Conservation (phyloP, 805 yeast species). For the Saccharomycopsis olivae region DNA sequence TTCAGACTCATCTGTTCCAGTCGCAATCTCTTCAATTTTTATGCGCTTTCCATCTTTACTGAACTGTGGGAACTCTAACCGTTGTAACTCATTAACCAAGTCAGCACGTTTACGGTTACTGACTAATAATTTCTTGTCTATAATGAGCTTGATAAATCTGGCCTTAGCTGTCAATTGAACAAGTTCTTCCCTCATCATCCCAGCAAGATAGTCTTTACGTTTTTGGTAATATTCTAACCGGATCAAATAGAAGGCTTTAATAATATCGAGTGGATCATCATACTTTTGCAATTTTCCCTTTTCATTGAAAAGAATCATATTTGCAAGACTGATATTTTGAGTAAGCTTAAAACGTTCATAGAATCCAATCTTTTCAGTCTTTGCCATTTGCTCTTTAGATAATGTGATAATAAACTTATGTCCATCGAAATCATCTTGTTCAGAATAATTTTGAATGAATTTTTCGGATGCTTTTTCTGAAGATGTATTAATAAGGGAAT, state of each 20-base stretch:
- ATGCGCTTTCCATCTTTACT: slow-evolving; percentile 26
- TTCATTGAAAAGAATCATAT: slow-evolving; percentile 95
- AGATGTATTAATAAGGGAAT: slow-evolving; percentile 31
- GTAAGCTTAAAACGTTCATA: slow-evolving; percentile 75
- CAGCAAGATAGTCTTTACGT: slow-evolving; percentile 73
- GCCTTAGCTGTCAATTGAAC: slow-evolving; percentile 76
- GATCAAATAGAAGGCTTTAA: slow-evolving; percentile 75
- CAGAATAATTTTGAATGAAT: slow-evolving; percentile 26
- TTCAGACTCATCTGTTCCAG: slow-evolving; percentile 26
- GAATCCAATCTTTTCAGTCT: slow-evolving; percentile 63
- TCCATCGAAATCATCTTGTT: slow-evolving; percentile 70
- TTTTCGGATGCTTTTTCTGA: slow-evolving; percentile 42
- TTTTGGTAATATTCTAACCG: slow-evolving; percentile 85
- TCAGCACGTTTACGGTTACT: slow-evolving; percentile 63
- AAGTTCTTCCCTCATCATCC: slow-evolving; percentile 60
- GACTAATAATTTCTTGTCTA: slow-evolving; percentile 59
- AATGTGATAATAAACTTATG: slow-evolving; percentile 72
- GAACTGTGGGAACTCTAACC: slow-evolving; percentile 63
- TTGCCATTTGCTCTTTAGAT: slow-evolving; percentile 72
- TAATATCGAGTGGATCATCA: slow-evolving; percentile 62
- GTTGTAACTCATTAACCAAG: slow-evolving; percentile 52
- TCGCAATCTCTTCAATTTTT: slow-evolving; percentile 30
- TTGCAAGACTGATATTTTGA: slow-evolving; percentile 56
- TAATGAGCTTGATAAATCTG: slow-evolving; percentile 81
- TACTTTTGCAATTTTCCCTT: slow-evolving; percentile 80